These are phyloP conservation scores for Puccinia novopanici DNA, from an alignment of 1,284 basidiomycete species.

Conservation along the genomic window DNA sequence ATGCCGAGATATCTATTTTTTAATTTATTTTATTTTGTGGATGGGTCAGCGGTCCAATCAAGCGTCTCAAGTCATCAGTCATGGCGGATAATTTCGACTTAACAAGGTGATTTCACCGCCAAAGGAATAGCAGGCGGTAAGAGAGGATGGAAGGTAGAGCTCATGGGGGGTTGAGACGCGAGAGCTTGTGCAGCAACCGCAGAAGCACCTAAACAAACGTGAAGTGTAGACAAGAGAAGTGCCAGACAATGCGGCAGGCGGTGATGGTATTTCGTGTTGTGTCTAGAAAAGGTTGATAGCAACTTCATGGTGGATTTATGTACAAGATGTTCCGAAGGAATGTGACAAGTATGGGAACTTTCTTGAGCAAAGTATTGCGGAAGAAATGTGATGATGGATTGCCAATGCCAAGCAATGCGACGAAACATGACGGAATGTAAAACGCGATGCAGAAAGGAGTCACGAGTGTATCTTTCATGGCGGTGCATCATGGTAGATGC, in stretches of 20 bases:
- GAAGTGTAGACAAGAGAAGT: background rate
- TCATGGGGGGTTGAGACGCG: background rate
- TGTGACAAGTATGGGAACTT: too few relatives aligned
- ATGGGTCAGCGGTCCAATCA: background rate
- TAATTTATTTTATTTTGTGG: too few relatives aligned
- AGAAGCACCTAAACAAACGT: background rate
- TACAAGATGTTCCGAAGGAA: too few relatives aligned
- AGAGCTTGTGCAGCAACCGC: background rate
- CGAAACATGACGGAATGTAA: too few relatives aligned
- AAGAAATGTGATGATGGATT: too few relatives aligned
- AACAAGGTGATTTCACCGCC: constrained; percentile 54
- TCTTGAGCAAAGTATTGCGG: too few relatives aligned
- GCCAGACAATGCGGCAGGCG: background rate
- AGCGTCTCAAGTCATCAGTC: background rate
- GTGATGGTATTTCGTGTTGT: background rate
- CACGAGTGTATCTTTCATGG: too few relatives aligned
- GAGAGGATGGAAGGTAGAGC: constrained; percentile 51
- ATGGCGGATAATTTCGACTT: background rate
- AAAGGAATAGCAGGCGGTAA: constrained; percentile 54
- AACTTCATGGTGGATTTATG: too few relatives aligned
- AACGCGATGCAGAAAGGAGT: too few relatives aligned
- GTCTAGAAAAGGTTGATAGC: background rate
- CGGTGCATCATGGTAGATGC: too few relatives aligned
- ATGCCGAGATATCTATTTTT: constrained; percentile 53
- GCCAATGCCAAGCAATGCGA: too few relatives aligned